Evolutionary conservation across 768 basidiomycete genomes (phyloP).

Genomic region (Lactarius pseudohatsudake): DNA sequence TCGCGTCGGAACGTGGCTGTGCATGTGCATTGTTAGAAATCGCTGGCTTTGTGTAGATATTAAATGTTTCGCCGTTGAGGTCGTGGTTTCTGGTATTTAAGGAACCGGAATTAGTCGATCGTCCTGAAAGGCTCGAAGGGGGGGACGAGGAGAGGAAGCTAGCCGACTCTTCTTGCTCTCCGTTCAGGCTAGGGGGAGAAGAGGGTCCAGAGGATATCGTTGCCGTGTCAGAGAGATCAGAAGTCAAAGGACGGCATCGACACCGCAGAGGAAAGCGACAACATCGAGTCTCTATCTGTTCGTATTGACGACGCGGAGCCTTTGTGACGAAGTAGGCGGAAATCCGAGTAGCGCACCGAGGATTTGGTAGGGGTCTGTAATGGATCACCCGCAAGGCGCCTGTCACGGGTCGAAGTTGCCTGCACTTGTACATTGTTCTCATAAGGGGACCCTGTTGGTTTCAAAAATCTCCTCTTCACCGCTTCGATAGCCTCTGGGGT

Average conservation of each 20-base stretch:
- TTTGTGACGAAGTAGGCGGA: constrained; percentile 18
- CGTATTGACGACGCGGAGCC: constrained; percentile 26
- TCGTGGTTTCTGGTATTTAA: constrained; percentile 11
- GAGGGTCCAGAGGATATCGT: constrained; percentile 55
- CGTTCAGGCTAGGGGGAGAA: constrained; percentile 38
- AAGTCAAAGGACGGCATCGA: constrained; percentile 61
- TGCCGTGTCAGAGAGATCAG: constrained; percentile 58
- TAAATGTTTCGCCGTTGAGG: constrained; percentile 9
- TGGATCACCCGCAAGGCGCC: background rate
- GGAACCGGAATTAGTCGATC: constrained; percentile 1
- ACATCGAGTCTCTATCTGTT: constrained; percentile 33
- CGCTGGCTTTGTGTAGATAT: constrained; percentile 9
- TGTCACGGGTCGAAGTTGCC: background rate
- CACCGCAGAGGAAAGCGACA: constrained; percentile 40
- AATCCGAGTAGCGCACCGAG: constrained; percentile 23
- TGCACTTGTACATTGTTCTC: constrained; percentile 26
- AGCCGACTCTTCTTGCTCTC: constrained; percentile 18
- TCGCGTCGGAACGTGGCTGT: constrained; percentile 39
- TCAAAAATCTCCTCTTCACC: constrained; percentile 59
- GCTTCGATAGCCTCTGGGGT: constrained; percentile 57
- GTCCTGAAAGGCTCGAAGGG: constrained; percentile 15
- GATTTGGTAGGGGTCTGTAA: constrained; percentile 20
- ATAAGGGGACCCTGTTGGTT: constrained; percentile 35
- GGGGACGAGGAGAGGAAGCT: constrained; percentile 49
- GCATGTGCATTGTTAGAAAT: constrained; percentile 33